A percentile compares a stretch with the other conserved stretches of the same genome.
These are phyloP conservation scores for Dentipellis fragilis DNA, from an alignment of 768 basidiomycete species.

Conservation along the genomic window DNA sequence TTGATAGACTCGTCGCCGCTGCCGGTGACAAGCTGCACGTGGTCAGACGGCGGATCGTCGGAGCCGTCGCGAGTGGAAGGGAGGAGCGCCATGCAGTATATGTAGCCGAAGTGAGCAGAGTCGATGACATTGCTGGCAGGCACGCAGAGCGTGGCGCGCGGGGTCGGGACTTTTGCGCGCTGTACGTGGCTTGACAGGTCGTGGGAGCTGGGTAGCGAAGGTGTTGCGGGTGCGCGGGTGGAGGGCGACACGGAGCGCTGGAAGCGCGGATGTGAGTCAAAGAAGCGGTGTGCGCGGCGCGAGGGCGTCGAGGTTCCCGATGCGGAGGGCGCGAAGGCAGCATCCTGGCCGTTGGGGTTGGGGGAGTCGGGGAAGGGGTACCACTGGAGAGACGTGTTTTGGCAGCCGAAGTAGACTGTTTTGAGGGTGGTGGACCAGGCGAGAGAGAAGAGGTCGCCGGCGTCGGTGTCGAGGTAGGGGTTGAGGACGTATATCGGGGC, in stretches of 20 bases:
- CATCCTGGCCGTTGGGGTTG: not conserved
- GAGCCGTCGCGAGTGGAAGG: conserved; percentile 30
- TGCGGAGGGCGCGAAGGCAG: conserved; percentile 7
- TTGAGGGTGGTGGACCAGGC: conserved; percentile 62
- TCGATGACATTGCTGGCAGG: conserved; percentile 64
- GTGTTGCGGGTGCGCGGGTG: not conserved
- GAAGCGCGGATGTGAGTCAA: conserved; percentile 78
- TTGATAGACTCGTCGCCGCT: conserved; percentile 90
- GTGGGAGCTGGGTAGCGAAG: conserved; percentile 9
- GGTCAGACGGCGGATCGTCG: conserved; percentile 19
- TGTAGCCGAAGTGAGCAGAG: conserved; percentile 90
- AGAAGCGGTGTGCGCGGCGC: conserved; percentile 73
- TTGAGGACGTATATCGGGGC: conserved; percentile 60
- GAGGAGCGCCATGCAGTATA: conserved; percentile 68
- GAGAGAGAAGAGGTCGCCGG: conserved; percentile 84
- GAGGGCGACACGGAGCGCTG: conserved; percentile 30
- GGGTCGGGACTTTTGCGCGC: conserved; percentile 17
- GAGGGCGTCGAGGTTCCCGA: conserved; percentile 19
- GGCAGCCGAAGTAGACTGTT: conserved; percentile 80
- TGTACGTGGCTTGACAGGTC: conserved; percentile 12
- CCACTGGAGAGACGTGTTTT: conserved; percentile 92
- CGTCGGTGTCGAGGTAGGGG: conserved; percentile 69
- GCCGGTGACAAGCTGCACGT: conserved; percentile 63
- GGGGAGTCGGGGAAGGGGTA: conserved; percentile 39
- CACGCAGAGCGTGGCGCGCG: conserved; percentile 40